Evolutionary conservation across 331 rosid genomes (phyloP).

Genomic region (Phaseolus coccineus): DNA sequence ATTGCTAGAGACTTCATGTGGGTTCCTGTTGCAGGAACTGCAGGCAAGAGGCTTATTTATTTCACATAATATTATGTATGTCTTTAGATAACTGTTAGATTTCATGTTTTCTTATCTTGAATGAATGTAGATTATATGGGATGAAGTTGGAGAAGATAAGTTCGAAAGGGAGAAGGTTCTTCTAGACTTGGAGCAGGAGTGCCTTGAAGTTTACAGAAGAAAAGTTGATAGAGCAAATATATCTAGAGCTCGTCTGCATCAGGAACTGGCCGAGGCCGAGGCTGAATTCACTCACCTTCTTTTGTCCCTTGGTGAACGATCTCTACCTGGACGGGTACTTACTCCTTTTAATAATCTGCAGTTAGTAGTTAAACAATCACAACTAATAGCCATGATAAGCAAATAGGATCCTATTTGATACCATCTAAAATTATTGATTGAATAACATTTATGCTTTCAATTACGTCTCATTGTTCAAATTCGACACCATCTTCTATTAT

Average conservation of each 20-base stretch:
- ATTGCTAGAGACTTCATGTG: constrained; percentile 88
- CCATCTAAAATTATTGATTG: constrained; percentile 1
- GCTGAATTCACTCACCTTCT: constrained; percentile 98
- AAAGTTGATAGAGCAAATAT: constrained; percentile 90
- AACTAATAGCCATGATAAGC: constrained; percentile 32
- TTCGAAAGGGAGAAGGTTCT: constrained; percentile 87
- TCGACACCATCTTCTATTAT: not conserved
- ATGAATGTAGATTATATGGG: constrained; percentile 86
- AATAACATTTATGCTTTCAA: constrained; percentile 10
- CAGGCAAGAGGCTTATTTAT: constrained; percentile 64
- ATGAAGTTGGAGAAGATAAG: constrained; percentile 96
- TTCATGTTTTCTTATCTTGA: constrained; percentile 12
- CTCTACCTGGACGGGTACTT: constrained; percentile 94
- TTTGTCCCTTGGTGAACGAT: constrained; percentile 88
- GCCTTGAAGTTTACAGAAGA: constrained; percentile 81
- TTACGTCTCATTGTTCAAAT: constrained; percentile 12
- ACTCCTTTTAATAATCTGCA: constrained; percentile 35
- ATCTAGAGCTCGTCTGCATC: constrained; percentile 90
- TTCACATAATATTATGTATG: constrained; percentile 23
- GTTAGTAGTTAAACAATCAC: constrained; percentile 38
- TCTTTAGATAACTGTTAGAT: constrained; percentile 33
- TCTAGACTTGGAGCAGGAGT: constrained; percentile 89
- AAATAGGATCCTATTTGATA: constrained; percentile 20
- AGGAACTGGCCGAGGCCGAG: constrained; percentile 95
- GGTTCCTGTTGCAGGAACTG: constrained; percentile 89